Conservation (phyloP, 2,329 filamentous ascomycete genomes). For the Apiospora aurea region DNA sequence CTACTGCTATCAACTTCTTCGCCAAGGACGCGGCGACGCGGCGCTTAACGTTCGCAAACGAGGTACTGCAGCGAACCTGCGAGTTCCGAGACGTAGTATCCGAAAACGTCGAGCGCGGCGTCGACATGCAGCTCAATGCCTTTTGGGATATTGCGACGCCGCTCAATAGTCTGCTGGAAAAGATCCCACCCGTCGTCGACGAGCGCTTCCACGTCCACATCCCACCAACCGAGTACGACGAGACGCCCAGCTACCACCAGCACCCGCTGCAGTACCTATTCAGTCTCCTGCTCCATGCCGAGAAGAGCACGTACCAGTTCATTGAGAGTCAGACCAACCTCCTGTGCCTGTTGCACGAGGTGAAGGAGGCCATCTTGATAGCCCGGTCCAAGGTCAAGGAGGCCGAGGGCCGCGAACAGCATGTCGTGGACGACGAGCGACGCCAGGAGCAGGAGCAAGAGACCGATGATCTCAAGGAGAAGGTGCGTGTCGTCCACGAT, state of each 20-base stretch:
- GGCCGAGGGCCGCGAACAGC: slow-evolving; percentile 60
- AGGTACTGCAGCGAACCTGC: slow-evolving; percentile 75
- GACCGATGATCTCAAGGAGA: slow-evolving; percentile 90
- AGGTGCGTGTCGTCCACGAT: slow-evolving; percentile 87
- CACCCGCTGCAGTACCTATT: slow-evolving; percentile 93
- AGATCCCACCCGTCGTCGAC: slow-evolving; percentile 68
- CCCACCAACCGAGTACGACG: slow-evolving; percentile 78
- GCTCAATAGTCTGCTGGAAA: slow-evolving; percentile 78
- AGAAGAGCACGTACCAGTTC: slow-evolving; percentile 95
- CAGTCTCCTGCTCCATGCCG: slow-evolving; percentile 82
- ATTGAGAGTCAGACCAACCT: slow-evolving; percentile 95
- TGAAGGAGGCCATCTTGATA: slow-evolving; percentile 78
- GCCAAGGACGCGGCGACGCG: slow-evolving; percentile 77
- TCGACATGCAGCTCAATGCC: slow-evolving; percentile 89
- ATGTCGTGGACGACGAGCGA: slow-evolving; percentile 62
- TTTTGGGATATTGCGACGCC: slow-evolving; percentile 98
- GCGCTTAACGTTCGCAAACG: slow-evolving; percentile 72
- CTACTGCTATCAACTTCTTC: slow-evolving; percentile 83
- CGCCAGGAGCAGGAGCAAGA: slow-evolving; percentile 72
- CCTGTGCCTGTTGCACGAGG: slow-evolving; percentile 88
- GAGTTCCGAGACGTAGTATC: slow-evolving; percentile 83
- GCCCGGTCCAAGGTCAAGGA: slow-evolving; percentile 68
- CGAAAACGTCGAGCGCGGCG: slow-evolving; percentile 83
- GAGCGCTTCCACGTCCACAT: slow-evolving; percentile 75
- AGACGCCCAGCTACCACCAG: slow-evolving; percentile 82